Percentiles rank a stretch among this genome's conserved stretches.
Evolutionary conservation across 345 rosid genomes (phyloP).

Genomic region (Eucalyptus regnans): DNA sequence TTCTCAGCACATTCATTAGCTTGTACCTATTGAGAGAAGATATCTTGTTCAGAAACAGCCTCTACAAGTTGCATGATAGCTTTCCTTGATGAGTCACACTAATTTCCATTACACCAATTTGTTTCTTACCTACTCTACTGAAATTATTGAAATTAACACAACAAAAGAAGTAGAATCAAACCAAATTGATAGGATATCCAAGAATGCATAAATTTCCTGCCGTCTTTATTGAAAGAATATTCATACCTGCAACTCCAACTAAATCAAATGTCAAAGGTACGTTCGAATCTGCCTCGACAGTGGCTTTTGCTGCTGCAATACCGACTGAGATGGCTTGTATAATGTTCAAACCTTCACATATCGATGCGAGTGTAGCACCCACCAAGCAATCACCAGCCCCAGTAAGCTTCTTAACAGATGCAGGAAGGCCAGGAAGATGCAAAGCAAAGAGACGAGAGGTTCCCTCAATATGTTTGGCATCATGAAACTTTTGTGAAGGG

Average conservation of each 20-base stretch:
- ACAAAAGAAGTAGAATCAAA: background rate
- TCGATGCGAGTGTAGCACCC: slow-evolving; percentile 58
- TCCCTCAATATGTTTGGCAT: background rate
- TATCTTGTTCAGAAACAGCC: background rate
- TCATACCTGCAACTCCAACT: slow-evolving; percentile 46
- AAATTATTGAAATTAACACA: background rate
- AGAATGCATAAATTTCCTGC: background rate
- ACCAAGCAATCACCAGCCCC: slow-evolving; percentile 95
- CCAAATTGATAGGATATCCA: background rate
- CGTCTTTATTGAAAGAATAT: background rate
- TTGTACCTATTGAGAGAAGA: background rate
- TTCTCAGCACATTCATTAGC: background rate
- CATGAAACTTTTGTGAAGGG: slow-evolving; percentile 16
- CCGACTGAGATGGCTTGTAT: slow-evolving; percentile 80
- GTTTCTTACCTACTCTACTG: background rate
- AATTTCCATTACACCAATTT: background rate
- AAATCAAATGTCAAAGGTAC: slow-evolving; percentile 52
- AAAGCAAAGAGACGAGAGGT: slow-evolving; percentile 20
- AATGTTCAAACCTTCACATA: slow-evolving; percentile 54
- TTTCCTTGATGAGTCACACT: background rate
- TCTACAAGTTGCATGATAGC: background rate
- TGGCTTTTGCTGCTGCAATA: slow-evolving; percentile 60
- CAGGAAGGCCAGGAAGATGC: slow-evolving; percentile 58
- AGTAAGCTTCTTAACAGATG: slow-evolving; percentile 62
- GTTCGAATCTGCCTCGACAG: slow-evolving; percentile 65